Evolutionary conservation across 805 yeast genomes (phyloP).

Genomic region (Candida michaelii): DNA sequence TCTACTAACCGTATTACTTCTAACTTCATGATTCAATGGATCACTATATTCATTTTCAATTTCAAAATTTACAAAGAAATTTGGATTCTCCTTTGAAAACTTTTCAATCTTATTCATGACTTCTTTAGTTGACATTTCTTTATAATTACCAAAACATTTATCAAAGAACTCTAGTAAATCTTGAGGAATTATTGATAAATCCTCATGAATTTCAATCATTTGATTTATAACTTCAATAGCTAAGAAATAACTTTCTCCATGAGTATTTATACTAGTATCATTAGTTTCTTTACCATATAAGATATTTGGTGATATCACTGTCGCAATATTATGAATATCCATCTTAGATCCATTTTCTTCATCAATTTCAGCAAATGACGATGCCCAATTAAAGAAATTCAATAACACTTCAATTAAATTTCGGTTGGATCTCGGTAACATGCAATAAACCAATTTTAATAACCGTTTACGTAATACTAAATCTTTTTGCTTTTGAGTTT

Average conservation of each 20-base stretch:
- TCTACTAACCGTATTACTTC: slow-evolving; percentile 29
- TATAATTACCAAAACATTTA: slow-evolving; percentile 35
- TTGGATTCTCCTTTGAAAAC: slow-evolving; percentile 29
- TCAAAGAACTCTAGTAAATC: slow-evolving; percentile 52
- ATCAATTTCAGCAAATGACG: slow-evolving; percentile 91
- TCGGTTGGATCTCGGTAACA: slow-evolving; percentile 79
- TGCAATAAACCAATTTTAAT: slow-evolving; percentile 63
- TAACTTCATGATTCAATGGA: slow-evolving; percentile 26
- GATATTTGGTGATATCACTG: slow-evolving; percentile 92
- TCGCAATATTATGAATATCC: slow-evolving; percentile 94
- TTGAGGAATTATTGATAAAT: slow-evolving; percentile 72
- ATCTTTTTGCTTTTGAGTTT: slow-evolving; percentile 56
- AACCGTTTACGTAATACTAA: slow-evolving; percentile 48
- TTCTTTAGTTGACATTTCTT: slow-evolving; percentile 33
- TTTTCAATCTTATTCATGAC: slow-evolving; percentile 35
- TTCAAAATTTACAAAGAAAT: slow-evolving; percentile 24
- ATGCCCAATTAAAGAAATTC: slow-evolving; percentile 89
- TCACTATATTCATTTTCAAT: slow-evolving; percentile 14
- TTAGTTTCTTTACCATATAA: slow-evolving; percentile 52
- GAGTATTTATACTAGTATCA: slow-evolving; percentile 21
- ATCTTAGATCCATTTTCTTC: slow-evolving; percentile 85
- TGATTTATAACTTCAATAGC: slow-evolving; percentile 90
- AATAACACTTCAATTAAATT: slow-evolving; percentile 84
- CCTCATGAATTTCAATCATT: slow-evolving; percentile 78
- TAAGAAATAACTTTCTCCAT: slow-evolving; percentile 74